These are phyloP conservation scores for Thecaphora thlaspeos DNA, from an alignment of 1,284 basidiomycete genomes.

Conservation along the genomic window DNA sequence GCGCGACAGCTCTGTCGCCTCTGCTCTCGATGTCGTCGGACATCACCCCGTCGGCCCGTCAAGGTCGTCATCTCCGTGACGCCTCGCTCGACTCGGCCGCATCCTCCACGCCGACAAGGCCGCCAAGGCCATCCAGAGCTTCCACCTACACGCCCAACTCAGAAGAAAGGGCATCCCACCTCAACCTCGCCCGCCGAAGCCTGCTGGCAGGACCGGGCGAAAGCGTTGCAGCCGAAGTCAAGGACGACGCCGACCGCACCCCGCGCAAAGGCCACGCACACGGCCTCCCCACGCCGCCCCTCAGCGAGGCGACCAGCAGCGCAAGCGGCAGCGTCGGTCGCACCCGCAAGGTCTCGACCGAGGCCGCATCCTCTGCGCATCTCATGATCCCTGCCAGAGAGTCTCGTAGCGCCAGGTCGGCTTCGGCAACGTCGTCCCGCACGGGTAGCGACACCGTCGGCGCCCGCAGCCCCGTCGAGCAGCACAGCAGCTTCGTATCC, in stretches of 20 bases:
- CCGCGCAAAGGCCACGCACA: not conserved
- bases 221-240: not conserved
- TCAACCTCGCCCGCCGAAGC: too few species aligned
- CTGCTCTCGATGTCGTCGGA: too few species aligned
- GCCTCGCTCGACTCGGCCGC: not conserved
- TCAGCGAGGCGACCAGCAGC: slow-evolving; percentile 30
- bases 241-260: not conserved
- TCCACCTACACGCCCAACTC: not conserved
- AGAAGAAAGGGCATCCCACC: too few species aligned
- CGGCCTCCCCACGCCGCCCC: slow-evolving; percentile 30
- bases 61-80: too few species aligned
- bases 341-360: slow-evolving; percentile 13
- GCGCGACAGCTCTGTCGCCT: too few species aligned
- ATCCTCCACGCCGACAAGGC: not conserved
- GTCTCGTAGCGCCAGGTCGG: slow-evolving; percentile 7
- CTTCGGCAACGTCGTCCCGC: slow-evolving; percentile 22
- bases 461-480: slow-evolving; percentile 13
- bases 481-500: slow-evolving; percentile 8
- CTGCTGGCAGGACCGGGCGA: too few species aligned
- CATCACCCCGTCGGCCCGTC: too few species aligned
- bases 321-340: slow-evolving; percentile 19
- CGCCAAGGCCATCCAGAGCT: not conserved
- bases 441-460: slow-evolving; percentile 27
- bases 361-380: slow-evolving; percentile 3
- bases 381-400: not conserved